Evolutionary conservation across 176 grass and related monocot species (phyloP), one percentile per base, ranked within the genome.

Genomic region (Otatea glauca): DNA sequence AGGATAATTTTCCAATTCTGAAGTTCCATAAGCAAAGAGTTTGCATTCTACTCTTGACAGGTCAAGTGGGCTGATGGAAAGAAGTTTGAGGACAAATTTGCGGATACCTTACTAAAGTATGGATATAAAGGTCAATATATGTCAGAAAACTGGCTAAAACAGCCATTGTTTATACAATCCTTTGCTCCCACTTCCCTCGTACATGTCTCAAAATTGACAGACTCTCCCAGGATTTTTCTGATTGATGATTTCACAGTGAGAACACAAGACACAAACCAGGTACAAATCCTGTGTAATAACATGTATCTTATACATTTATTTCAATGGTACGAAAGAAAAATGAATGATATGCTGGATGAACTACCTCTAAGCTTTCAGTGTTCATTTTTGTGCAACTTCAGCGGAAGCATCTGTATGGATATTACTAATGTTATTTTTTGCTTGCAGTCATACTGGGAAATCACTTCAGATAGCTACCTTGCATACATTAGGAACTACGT

Each of bases 211-310:
- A 89, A 98, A 6, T 37, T 91, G 77, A 98, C 82, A 48, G 89
- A 95, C 54, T 98, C 96, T 60, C 96, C 96, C 18, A 95, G 94
- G 76, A 62, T 95, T 62, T 73, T 98, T 65, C 81, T 95, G 66
- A 95, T 98, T 67, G 93, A 94, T 81, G 83, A 89, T 81, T 42
- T 86, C 80, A 73, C 76, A 74, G 71, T 92, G 8, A 92, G 87
- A 83, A 98, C 96, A 69, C 91, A 98, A 92, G 93, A 98, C 81
- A 98, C 93, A 44, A 94, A 98, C 82, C 93, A 95, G 91, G 96
- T 98, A 83, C 61, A 32, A n/a, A 51, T 65, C 24, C 81, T 81
- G 10, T 48, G 17, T 81, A 38, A 41, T 73, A 41, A 54, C 29
- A 11, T 43, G 16, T 81, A 29, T 81, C 17, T 29, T 53, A 72